A percentile compares a stretch with the other conserved stretches of the same genome.
These are phyloP conservation scores for Sequoia sempervirens DNA, from an alignment of 75 land plant species.

Conservation along the genomic window DNA sequence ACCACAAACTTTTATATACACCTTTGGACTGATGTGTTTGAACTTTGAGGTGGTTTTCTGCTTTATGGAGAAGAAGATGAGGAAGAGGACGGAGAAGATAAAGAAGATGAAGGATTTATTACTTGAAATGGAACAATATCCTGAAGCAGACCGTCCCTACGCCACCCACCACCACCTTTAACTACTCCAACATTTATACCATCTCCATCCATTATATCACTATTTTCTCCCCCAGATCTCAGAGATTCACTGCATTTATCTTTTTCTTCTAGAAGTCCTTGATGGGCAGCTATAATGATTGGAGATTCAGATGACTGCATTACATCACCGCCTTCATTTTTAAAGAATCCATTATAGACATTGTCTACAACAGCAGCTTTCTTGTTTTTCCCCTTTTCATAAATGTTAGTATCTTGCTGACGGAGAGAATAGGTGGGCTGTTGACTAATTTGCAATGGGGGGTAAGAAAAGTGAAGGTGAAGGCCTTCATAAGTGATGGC, in stretches of 20 bases:
- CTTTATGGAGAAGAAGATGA: neutral
- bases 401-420: neutral
- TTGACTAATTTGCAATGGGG: slow-evolving; percentile 13
- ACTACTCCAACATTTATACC: slow-evolving; percentile 2
- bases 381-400: slow-evolving; percentile 19
- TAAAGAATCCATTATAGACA: neutral
- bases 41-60: neutral
- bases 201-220: neutral
- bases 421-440: neutral
- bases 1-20: neutral
- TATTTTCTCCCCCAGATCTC: neutral
- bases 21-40: neutral
- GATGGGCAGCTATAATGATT: neutral
- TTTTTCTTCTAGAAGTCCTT: neutral
- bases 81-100: neutral
- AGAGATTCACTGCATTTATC: neutral
- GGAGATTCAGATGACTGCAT: neutral
- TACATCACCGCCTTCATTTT: neutral
- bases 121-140: slow-evolving; percentile 42
- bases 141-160: slow-evolving; percentile 33
- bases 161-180: neutral
- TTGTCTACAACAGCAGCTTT: neutral
- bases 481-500: slow-evolving; percentile 76
- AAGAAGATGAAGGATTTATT: slow-evolving; percentile 17
- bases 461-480: slow-evolving; percentile 58